Evolutionary conservation across 2,329 filamentous ascomycete species (phyloP).

Genomic region (Bipolaris cookei): DNA sequence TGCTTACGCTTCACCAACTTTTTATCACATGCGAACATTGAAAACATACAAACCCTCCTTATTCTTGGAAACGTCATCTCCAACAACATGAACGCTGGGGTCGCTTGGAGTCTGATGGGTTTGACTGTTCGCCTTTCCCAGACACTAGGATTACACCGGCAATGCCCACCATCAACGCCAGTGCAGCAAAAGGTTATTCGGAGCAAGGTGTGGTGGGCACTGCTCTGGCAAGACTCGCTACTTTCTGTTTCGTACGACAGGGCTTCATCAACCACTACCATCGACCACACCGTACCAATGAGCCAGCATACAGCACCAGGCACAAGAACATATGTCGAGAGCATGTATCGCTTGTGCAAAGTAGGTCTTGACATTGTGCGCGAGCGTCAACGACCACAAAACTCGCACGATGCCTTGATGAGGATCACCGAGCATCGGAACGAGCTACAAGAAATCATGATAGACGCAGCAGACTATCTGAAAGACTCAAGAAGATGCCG

Average conservation of each 20-base stretch:
- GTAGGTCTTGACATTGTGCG: constrained; percentile 67
- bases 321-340: constrained; percentile 63
- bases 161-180: constrained; percentile 61
- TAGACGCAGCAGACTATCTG: constrained; percentile 64
- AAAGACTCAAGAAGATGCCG: constrained; percentile 60
- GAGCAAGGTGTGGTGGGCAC: constrained; percentile 61
- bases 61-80: constrained; percentile 68
- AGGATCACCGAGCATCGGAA: constrained; percentile 64
- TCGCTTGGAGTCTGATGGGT: constrained; percentile 65
- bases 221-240: constrained; percentile 69
- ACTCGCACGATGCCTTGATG: constrained; percentile 60
- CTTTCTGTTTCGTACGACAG: constrained; percentile 69
- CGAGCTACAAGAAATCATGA: constrained; percentile 62
- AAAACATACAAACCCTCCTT: constrained; percentile 66
- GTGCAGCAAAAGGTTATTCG: constrained; percentile 51
- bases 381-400: constrained; percentile 61
- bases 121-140: constrained; percentile 67
- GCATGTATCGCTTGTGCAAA: constrained; percentile 62
- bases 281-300: constrained; percentile 53
- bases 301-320: constrained; percentile 54
- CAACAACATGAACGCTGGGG: constrained; percentile 69
- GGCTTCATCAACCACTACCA: constrained; percentile 63
- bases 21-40: constrained; percentile 65
- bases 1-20: constrained; percentile 70
- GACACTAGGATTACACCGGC: constrained; percentile 65